Base-by-base conservation (phyloP, 768 basidiomycete species). In the Psilocybe cubensis region DNA sequence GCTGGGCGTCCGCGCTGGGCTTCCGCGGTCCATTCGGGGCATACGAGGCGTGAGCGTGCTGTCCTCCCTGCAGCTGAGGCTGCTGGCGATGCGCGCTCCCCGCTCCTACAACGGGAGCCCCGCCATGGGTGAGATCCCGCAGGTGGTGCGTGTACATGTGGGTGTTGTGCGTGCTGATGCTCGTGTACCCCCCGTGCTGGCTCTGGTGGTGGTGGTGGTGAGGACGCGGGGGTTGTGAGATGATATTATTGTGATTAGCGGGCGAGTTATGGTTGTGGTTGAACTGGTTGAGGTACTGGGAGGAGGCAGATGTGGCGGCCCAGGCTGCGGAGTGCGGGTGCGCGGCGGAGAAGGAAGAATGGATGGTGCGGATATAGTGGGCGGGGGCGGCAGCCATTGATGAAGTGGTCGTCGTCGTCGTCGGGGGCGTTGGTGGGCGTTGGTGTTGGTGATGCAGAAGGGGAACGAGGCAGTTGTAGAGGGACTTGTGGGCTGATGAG, bases 351-450 rank as follows among this genome's bases (percentile, higher is more conserved):
- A 74, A 74, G 58, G 74, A 70, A 52, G 75, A 73, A 61, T 77
- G 74, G 69, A 77, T 72, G 57, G 74, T 72, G 57, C 76, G 76
- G 61, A 77, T 74, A 69, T 77, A 74, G 66, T 74, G 74, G 17
- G 70, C 62, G 27, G 70, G 59, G 10, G 70, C 58, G 41, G 67
- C 56, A 21, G 52, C 52, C 40, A 43, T 43, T 48, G 27, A n/a
- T 12, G 25, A 27, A 25, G 42, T 20, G 23, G 2, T 35, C n/a
- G n/a, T 9, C 33, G 9, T 35, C 8, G n/a, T 44, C 17, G 5
- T 10, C 12, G 20, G 17, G 20, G 42, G 23, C 20, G 23, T 5
- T 5, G 17, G 25, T 24, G 20, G 24, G 25, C 7, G 3, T 23
- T 6, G 25, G 20, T n/a, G n/a, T 20, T 6, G 45, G 9, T 46